These are phyloP conservation scores for Aspergillus texensis DNA, from an alignment of 2,329 filamentous ascomycete species.

Conservation along the genomic window DNA sequence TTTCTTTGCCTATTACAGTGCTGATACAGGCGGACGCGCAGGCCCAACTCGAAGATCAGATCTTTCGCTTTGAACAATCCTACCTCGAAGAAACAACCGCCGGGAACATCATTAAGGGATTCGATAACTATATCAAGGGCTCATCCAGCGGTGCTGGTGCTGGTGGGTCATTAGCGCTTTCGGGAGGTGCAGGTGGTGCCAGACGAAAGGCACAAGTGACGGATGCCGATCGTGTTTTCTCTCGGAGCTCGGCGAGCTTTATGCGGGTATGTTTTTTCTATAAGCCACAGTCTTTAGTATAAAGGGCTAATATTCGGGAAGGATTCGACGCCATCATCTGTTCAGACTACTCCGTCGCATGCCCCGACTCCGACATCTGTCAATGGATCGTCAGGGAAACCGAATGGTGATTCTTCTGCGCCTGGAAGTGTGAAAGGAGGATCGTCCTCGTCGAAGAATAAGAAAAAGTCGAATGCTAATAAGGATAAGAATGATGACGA, in stretches of 20 bases:
- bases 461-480: slow-evolving; percentile 39
- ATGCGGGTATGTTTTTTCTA: slow-evolving; percentile 40
- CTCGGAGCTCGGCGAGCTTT: slow-evolving; percentile 51
- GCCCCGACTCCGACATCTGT: slow-evolving; percentile 49
- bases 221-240: slow-evolving; percentile 52
- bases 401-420: slow-evolving; percentile 28
- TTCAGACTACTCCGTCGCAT: slow-evolving; percentile 50
- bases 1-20: neutral
- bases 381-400: slow-evolving; percentile 32
- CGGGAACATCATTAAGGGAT: slow-evolving; percentile 96
- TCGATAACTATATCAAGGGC: slow-evolving; percentile 98
- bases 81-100: slow-evolving; percentile 87
- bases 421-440: slow-evolving; percentile 37
- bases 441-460: slow-evolving; percentile 41
- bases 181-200: slow-evolving; percentile 26
- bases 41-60: slow-evolving; percentile 73
- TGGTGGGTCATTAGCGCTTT: slow-evolving; percentile 35
- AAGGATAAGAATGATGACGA: slow-evolving; percentile 36
- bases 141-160: slow-evolving; percentile 56
- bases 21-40: slow-evolving; percentile 31
- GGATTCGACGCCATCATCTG: slow-evolving; percentile 49
- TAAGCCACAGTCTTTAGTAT: neutral
- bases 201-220: slow-evolving; percentile 49
- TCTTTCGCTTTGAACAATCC: slow-evolving; percentile 77
- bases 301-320: slow-evolving; percentile 16